Evolutionary conservation across 2,329 filamentous ascomycete genomes (phyloP), one percentile per base, ranked within the genome.

Genomic region (Tolypocladium ovalisporum): DNA sequence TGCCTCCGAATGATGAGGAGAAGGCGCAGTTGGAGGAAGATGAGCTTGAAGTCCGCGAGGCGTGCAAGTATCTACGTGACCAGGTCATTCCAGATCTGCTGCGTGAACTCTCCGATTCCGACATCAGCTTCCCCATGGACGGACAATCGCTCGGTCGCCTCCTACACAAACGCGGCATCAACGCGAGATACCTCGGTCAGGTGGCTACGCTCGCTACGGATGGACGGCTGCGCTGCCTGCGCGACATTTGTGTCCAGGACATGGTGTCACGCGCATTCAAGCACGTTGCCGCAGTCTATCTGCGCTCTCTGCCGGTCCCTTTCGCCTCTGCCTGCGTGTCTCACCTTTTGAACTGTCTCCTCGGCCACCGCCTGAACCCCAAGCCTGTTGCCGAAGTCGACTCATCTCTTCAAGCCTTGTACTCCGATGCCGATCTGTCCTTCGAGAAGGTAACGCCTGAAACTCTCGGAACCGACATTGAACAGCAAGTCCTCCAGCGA

Each of bases 111-210:
- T 87, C 88, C 68, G 90, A 96, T 63, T 92, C 90, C 8, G 93
- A 99, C 64, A 87, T 96, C 63, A 94, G 93, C 66, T 97, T 97
- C 77, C 94, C 94, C 15, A 97, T 97, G 90, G 95, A 99, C 66
- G 94, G 94, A n/a, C 84, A 89, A 67, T 97, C 93, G 24, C 79
- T 99, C 58, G 90, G 88, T 66, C 85, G 86, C 62, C 82, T 97
- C 55, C 80, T 99, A 68, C 94, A 99, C 78, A 96, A 96, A 79
- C 89, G 93, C 47, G 94, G 94, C 74, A 92, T 99, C 77, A 99
- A 99, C 76, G 82, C 97, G 61, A 85, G 95, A 67, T 99, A 99
- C 71, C 81, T 97, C n/a, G 94, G 94, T 63, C 88, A 86, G 72
- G 75, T 99, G 61, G 88, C 90, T 15, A 78, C 82, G 58, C 79